phyloP scores from a whole-genome alignment of 257 asterid genomes.

The Prunella vulgaris region DNA sequence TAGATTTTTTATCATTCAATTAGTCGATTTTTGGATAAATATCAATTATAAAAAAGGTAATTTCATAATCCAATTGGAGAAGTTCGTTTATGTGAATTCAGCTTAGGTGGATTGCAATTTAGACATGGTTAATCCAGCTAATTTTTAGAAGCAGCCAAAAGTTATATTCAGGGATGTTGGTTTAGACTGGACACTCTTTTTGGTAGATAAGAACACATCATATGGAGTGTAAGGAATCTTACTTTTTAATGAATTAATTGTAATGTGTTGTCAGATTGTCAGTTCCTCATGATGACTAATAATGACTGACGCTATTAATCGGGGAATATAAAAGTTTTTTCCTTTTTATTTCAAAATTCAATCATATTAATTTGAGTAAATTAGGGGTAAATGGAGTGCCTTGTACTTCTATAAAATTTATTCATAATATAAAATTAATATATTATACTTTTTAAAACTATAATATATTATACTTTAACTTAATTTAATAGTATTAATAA shows the following conservation, averaged over 20 bases:
- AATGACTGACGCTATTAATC: background rate
- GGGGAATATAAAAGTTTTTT: background rate
- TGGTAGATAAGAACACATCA: conserved; percentile 16
- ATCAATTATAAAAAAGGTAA: too few species aligned
- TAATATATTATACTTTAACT: too few species aligned
- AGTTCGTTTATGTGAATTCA: background rate
- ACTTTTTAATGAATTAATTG: conserved; percentile 7
- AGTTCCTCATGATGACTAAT: conserved; percentile 8
- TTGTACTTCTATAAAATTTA: too few species aligned
- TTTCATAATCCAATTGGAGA: background rate
- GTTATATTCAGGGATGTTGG: conserved; percentile 20
- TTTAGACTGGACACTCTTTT: background rate
- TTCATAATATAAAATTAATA: too few species aligned
- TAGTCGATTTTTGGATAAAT: too few species aligned
- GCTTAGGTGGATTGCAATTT: background rate
- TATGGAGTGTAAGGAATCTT: conserved; percentile 31
- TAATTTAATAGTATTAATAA: too few species aligned
- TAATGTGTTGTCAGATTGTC: conserved; percentile 15
- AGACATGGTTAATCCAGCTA: conserved; percentile 21
- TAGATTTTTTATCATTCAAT: too few species aligned
- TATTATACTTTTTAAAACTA: too few species aligned
- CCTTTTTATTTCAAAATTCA: background rate
- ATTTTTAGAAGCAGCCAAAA: conserved; percentile 27
- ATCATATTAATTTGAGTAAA: too few species aligned
- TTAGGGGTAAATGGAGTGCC: too few species aligned